Conservation (phyloP, 2,329 filamentous ascomycete genomes). For the Fusarium succisae region DNA sequence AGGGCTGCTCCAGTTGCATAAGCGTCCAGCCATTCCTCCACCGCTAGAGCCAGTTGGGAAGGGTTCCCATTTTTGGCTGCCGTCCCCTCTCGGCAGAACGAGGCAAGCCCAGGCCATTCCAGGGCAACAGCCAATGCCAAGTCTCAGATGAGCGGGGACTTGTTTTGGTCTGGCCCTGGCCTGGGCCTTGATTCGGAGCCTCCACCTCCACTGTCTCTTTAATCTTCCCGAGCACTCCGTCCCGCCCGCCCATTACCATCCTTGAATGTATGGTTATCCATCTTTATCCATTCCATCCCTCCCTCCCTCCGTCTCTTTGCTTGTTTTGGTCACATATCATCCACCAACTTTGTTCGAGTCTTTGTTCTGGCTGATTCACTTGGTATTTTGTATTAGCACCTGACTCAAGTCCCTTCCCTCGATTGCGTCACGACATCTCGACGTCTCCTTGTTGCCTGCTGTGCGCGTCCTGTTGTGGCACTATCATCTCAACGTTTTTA, state of each 20-base stretch:
- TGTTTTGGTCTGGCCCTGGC: constrained; percentile 4
- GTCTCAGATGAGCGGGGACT: constrained; percentile 2
- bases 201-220: constrained; percentile 20
- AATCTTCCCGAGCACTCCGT: not conserved
- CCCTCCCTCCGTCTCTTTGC: not conserved
- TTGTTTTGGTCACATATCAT: constrained; percentile 15
- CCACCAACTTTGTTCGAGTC: not conserved
- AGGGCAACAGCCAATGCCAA: constrained; percentile 6
- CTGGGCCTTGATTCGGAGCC: constrained; percentile 9
- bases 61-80: not conserved
- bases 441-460: constrained; percentile 2
- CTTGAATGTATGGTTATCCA: constrained; percentile 5
- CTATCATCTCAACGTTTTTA: constrained; percentile 7
- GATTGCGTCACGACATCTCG: constrained; percentile 6
- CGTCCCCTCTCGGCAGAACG: constrained; percentile 4
- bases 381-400: not conserved
- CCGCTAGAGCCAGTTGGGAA: constrained; percentile 7
- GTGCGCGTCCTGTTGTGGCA: constrained; percentile 29
- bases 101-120: constrained; percentile 16
- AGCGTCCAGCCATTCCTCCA: not conserved
- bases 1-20: constrained; percentile 9
- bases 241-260: not conserved
- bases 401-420: not conserved
- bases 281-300: constrained; percentile 7
- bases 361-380: not conserved